phyloP scores from a whole-genome alignment of 306 rosid genomes.

The Trichosanthes truncata region DNA sequence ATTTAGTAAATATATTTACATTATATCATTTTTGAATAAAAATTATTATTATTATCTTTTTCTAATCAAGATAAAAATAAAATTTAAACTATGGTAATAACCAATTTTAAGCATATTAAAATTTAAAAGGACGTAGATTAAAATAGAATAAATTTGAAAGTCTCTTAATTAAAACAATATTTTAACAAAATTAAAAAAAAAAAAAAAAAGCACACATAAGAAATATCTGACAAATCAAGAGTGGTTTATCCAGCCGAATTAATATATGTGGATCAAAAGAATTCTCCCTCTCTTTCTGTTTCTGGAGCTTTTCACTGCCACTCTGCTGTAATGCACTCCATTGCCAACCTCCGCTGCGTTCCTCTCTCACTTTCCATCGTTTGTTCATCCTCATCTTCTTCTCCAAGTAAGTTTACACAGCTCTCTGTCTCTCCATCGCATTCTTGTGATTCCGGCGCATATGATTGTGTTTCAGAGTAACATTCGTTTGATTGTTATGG shows the following conservation, averaged over 20 bases:
- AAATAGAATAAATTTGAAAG: too few relatives aligned
- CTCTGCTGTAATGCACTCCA: constrained; percentile 36
- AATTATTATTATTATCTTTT: too few relatives aligned
- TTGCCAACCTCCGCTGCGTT: constrained; percentile 36
- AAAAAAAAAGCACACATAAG: too few relatives aligned
- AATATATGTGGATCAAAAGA: neutral
- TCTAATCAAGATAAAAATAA: too few relatives aligned
- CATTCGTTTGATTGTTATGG: neutral
- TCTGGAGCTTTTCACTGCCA: neutral
- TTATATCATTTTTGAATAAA: too few relatives aligned
- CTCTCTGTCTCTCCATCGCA: neutral
- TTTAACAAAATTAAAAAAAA: too few relatives aligned
- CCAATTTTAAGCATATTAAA: too few relatives aligned
- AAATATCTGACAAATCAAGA: neutral
- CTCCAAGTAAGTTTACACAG: constrained; percentile 30
- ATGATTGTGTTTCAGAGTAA: neutral
- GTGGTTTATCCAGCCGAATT: neutral
- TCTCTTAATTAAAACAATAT: too few relatives aligned
- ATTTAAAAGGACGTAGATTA: too few relatives aligned
- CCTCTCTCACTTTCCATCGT: constrained; percentile 32
- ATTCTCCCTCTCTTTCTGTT: neutral
- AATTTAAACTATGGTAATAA: too few relatives aligned
- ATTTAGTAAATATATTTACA: too few relatives aligned
- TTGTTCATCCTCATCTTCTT: constrained; percentile 44
- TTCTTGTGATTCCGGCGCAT: neutral